phyloP scores from a whole-genome alignment of 202 grass and related monocot species.

The Bolboschoenoplectus hybrid region DNA sequence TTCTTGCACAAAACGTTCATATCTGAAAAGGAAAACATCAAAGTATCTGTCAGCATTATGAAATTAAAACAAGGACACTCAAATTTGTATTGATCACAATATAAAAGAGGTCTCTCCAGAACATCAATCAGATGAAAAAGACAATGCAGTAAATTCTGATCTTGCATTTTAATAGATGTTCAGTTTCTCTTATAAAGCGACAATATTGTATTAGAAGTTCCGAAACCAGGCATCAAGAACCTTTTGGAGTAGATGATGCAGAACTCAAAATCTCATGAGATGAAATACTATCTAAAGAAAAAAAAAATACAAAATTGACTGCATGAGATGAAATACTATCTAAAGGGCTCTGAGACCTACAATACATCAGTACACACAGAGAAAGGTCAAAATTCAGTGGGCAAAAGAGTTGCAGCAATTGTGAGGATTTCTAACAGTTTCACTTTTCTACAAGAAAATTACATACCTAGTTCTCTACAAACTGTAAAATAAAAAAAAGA shows the following conservation, averaged over 20 bases:
- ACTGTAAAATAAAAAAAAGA: neutral
- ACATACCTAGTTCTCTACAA: neutral
- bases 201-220: too few relatives aligned
- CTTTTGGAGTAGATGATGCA: too few relatives aligned
- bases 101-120: neutral
- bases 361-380: neutral
- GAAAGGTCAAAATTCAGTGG: neutral
- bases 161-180: neutral
- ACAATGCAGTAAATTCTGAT: neutral
- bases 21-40: slow-evolving; percentile 51
- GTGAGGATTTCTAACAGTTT: neutral
- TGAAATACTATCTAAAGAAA: neutral
- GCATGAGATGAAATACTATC: neutral
- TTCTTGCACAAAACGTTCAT: slow-evolving; percentile 82
- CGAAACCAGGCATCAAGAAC: too few relatives aligned
- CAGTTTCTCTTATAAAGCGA: neutral
- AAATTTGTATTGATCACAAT: slow-evolving; percentile 18
- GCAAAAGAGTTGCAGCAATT: neutral
- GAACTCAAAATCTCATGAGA: neutral
- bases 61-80: neutral
- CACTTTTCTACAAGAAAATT: neutral
- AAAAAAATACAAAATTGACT: neutral
- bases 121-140: too few relatives aligned
- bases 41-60: slow-evolving; percentile 30
- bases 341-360: neutral